Evolutionary conservation across 768 basidiomycete species (phyloP).

Genomic region (Hydnum rufescens): DNA sequence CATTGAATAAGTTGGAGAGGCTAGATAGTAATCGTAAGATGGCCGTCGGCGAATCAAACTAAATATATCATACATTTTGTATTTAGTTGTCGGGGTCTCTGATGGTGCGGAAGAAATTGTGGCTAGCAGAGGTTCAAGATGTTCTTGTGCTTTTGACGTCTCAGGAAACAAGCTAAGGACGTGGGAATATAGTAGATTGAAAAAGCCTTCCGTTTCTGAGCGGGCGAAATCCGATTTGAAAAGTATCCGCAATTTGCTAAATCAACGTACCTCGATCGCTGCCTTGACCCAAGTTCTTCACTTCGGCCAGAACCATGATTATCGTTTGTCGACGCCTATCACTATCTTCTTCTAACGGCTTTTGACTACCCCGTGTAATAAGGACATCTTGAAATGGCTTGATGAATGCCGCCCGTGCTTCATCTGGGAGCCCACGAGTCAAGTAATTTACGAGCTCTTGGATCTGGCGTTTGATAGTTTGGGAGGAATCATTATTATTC

Average conservation of each 20-base stretch:
- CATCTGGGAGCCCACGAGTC: slow-evolving; percentile 43
- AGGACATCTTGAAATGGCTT: slow-evolving; percentile 47
- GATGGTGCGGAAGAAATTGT: slow-evolving; percentile 33
- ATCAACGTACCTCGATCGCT: slow-evolving; percentile 43
- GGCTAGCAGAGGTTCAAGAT: slow-evolving; percentile 30
- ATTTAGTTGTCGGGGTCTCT: slow-evolving; percentile 40
- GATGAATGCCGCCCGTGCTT: slow-evolving; percentile 39
- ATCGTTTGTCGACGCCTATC: slow-evolving; percentile 34
- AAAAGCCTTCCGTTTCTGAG: slow-evolving; percentile 70
- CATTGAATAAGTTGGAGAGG: slow-evolving; percentile 67
- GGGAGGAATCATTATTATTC: not conserved
- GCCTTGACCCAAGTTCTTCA: slow-evolving; percentile 56
- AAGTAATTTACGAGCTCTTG: slow-evolving; percentile 62
- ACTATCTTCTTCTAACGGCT: slow-evolving; percentile 34
- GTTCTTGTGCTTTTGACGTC: slow-evolving; percentile 34
- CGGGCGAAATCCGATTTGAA: slow-evolving; percentile 1
- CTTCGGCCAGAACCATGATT: slow-evolving; percentile 36
- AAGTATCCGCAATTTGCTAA: not conserved
- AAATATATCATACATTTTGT: slow-evolving; percentile 54
- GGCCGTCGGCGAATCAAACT: slow-evolving; percentile 6
- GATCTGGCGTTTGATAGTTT: slow-evolving; percentile 29
- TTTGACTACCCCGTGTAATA: slow-evolving; percentile 30
- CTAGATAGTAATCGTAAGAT: slow-evolving; percentile 20
- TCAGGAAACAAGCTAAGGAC: slow-evolving; percentile 38
- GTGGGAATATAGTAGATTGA: slow-evolving; percentile 64